Evolutionary conservation across 202 grass and related monocot species (phyloP).

Genomic region (Elaeis oleifera): DNA sequence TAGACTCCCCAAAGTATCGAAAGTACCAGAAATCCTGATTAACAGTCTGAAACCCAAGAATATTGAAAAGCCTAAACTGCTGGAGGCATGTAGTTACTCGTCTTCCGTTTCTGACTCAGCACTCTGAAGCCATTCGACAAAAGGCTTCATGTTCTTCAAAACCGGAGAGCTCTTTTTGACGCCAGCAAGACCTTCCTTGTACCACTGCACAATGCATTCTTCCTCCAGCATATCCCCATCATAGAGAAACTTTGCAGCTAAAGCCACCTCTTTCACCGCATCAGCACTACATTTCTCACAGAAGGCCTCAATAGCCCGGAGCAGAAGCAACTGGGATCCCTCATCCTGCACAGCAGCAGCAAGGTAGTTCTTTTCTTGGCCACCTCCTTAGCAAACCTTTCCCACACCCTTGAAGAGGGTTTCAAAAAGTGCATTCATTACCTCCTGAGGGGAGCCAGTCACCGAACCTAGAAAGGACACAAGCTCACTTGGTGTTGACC

Average conservation of each 20-base stretch:
- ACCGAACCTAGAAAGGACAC: slow-evolving; percentile 7
- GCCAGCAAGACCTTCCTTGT: background rate
- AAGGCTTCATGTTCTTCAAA: slow-evolving; percentile 14
- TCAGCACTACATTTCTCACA: slow-evolving; percentile 14
- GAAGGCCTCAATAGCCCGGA: slow-evolving; percentile 5
- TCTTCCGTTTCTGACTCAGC: slow-evolving; percentile 1
- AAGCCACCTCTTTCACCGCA: slow-evolving; percentile 12
- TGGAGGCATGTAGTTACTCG: no score
- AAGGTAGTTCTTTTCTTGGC: no score
- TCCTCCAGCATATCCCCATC: background rate
- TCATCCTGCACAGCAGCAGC: slow-evolving; percentile 1
- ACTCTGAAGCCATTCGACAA: slow-evolving; percentile 5
- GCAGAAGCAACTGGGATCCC: slow-evolving; percentile 7
- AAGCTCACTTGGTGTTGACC: slow-evolving; percentile 3
- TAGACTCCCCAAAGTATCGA: no score
- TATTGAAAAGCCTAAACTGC: no score
- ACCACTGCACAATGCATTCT: no score
- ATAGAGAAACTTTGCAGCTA: slow-evolving; percentile 14
- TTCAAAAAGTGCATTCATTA: slow-evolving; percentile 12
- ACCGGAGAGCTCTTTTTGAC: slow-evolving; percentile 9
- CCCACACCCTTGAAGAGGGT: slow-evolving; percentile 10
- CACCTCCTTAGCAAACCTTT: no score
- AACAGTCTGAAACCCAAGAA: no score
- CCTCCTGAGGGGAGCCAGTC: slow-evolving; percentile 4
- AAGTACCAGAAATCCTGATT: no score